phyloP scores from a whole-genome alignment of 768 basidiomycete genomes.

The Pholiota molesta region DNA sequence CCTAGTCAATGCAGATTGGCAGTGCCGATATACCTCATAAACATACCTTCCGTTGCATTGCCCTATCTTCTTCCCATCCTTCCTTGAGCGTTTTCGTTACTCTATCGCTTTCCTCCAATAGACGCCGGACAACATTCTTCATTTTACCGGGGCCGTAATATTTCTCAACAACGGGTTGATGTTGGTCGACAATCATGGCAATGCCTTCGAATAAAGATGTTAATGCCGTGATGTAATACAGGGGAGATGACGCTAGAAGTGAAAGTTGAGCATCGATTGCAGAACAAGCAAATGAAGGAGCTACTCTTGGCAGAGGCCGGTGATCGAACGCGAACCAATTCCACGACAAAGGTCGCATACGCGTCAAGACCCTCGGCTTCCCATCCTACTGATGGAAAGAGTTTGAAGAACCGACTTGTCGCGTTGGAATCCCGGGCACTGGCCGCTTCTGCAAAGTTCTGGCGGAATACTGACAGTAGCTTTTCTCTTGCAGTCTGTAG shows the following conservation, averaged over 20 bases:
- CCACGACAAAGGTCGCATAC: conserved; percentile 92
- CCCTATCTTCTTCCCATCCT: conserved; percentile 91
- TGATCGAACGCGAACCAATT: conserved; percentile 79
- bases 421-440: conserved; percentile 79
- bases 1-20: not conserved
- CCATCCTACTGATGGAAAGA: conserved; percentile 96
- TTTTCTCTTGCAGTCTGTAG: conserved; percentile 73
- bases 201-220: conserved; percentile 95
- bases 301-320: conserved; percentile 84
- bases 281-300: not conserved
- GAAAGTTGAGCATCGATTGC: conserved; percentile 7
- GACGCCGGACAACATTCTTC: conserved; percentile 70
- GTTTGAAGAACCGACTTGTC: conserved; percentile 93
- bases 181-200: conserved; percentile 95
- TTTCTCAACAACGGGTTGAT: conserved; percentile 96
- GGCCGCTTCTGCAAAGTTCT: conserved; percentile 84
- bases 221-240: conserved; percentile 88
- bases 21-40: not conserved
- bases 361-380: conserved; percentile 89
- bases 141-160: conserved; percentile 94
- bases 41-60: conserved; percentile 75
- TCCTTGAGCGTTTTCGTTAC: conserved; percentile 75
- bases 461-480: conserved; percentile 76
- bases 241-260: conserved; percentile 79
- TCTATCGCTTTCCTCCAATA: conserved; percentile 86